Evolutionary conservation across 495 filamentous ascomycete genomes (phyloP), one percentile per base, ranked within the genome.

Genomic region (Saxispiralis lemnorum): DNA sequence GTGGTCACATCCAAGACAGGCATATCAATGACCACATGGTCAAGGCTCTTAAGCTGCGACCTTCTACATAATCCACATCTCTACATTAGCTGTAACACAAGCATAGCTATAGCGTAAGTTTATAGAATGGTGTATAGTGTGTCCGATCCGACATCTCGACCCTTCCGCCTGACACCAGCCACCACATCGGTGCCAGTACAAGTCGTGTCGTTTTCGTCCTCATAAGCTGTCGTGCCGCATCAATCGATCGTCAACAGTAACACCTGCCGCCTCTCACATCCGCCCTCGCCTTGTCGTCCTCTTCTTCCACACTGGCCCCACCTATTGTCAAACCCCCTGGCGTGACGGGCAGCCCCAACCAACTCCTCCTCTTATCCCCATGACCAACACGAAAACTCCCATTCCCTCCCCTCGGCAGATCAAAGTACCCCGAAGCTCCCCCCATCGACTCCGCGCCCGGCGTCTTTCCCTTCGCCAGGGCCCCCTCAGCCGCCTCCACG

Each of bases 301-400:
- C 58, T 38, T 47, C 55, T 12, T 48, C 51, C 40, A 45, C 53
- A 16, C 55, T 56, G 0, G 55, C 63, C 28, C 60, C 57, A 35
- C 58, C 17, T 2, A 16, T 35, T 14, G 33, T 58, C 31, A 56
- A 60, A n/a, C 62, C 61, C 1, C 60, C 61, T 9, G 65, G 65
- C 6, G 67, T 67, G 6, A 64, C 61, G 14, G 72, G 72, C 36
- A 79, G 71, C 0, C 62, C 66, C 21, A 79, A 50, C 76, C 76
- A 80, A 51, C 73, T 78, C 37, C 71, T 56, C 37, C 76, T 56
- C 51, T 60, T 61, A 53, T 80, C 76, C 45, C 69, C 65, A 36
- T 51, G 31, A 2, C 74, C 75, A 2, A 78, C 68, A 24, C 74
- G 61, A 47, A 80, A 78, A 42, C 73, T 78, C 1, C 72, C 73